phyloP scores from a whole-genome alignment of 495 filamentous ascomycete genomes.

The Hypoxylon fuscum region DNA sequence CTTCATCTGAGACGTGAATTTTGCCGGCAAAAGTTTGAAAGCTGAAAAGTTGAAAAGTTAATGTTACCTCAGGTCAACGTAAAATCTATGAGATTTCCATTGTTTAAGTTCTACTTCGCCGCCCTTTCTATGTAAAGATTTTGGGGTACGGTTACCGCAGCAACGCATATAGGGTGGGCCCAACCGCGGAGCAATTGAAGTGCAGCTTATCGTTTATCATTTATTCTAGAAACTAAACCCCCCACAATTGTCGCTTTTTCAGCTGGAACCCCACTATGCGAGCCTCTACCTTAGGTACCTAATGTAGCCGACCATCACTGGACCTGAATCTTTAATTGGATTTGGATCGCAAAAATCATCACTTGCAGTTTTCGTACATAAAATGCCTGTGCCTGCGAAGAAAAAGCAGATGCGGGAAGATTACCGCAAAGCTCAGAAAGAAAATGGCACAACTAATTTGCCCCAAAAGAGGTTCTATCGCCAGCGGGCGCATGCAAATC shows the following conservation, averaged over 20 bases:
- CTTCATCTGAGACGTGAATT: slow-evolving; percentile 17
- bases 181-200: background rate
- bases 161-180: slow-evolving; percentile 6
- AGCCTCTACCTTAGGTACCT: background rate
- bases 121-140: slow-evolving; percentile 19
- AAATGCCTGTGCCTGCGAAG: slow-evolving; percentile 63
- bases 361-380: background rate
- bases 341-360: background rate
- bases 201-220: slow-evolving; percentile 27
- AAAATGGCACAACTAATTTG: slow-evolving; percentile 57
- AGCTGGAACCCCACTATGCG: slow-evolving; percentile 23
- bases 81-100: slow-evolving; percentile 24
- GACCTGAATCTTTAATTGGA: background rate
- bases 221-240: too few species aligned
- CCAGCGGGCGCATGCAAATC: slow-evolving; percentile 96
- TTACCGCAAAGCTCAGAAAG: slow-evolving; percentile 65
- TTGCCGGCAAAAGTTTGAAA: slow-evolving; percentile 4
- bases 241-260: slow-evolving; percentile 3
- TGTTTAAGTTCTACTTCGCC: slow-evolving; percentile 32
- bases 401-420: slow-evolving; percentile 80
- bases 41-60: slow-evolving; percentile 11
- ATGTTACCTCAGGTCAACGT: slow-evolving; percentile 9
- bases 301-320: background rate
- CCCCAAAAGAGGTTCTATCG: slow-evolving; percentile 95
- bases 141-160: slow-evolving; percentile 24